Conservation (phyloP, 257 asterid genomes). For the Paulownia fortunei region DNA sequence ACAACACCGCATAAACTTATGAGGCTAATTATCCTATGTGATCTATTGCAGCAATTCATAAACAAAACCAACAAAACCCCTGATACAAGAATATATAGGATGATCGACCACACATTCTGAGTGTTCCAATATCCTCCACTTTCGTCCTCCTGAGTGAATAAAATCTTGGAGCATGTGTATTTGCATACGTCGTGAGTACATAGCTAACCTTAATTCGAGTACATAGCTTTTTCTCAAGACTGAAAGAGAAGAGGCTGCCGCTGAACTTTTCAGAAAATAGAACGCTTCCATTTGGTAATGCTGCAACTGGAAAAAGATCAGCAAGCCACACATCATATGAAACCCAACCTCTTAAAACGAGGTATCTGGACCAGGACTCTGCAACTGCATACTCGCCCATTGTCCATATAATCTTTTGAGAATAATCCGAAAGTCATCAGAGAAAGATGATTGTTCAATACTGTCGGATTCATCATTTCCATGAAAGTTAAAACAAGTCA, state of each 20-base stretch:
- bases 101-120: background rate
- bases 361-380: background rate
- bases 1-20: too few species aligned
- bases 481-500: background rate
- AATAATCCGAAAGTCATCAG: background rate
- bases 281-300: background rate
- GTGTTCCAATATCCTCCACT: background rate
- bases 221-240: background rate
- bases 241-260: background rate
- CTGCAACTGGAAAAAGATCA: background rate
- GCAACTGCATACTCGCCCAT: constrained; percentile 17
- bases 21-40: too few species aligned
- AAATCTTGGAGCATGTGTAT: background rate
- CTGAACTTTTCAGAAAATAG: background rate
- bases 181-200: background rate
- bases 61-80: background rate
- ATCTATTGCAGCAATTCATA: background rate
- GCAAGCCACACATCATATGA: background rate
- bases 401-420: background rate
- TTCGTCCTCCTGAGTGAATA: background rate
- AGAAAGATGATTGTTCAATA: background rate
- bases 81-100: background rate
- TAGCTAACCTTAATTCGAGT: background rate
- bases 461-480: background rate
- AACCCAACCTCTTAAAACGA: background rate